Evolutionary conservation across 495 filamentous ascomycete species (phyloP).

Genomic region (Amphirosellinia nigrospora): DNA sequence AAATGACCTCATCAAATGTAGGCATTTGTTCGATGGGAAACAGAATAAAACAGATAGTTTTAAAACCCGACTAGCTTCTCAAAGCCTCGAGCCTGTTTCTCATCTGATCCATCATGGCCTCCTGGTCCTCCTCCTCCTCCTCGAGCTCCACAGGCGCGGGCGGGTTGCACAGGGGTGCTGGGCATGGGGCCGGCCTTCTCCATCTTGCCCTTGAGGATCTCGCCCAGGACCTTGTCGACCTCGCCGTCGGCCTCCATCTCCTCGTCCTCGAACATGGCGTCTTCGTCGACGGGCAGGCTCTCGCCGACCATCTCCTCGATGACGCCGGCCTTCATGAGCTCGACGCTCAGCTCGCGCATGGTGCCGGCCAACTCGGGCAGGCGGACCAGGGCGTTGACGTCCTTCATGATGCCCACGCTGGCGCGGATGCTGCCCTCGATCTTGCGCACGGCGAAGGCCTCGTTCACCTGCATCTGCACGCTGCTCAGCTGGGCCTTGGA

Average conservation of each 20-base stretch:
- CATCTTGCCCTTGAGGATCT: slow-evolving; percentile 82
- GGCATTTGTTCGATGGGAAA: slow-evolving; percentile 1
- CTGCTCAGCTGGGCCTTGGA: slow-evolving; percentile 89
- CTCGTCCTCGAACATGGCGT: slow-evolving; percentile 74
- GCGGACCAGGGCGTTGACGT: slow-evolving; percentile 85
- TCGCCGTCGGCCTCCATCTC: slow-evolving; percentile 88
- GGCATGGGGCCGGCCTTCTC: slow-evolving; percentile 67
- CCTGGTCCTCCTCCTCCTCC: slow-evolving; percentile 80
- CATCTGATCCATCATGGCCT: slow-evolving; percentile 92
- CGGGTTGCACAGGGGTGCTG: slow-evolving; percentile 57
- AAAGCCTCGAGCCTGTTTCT: slow-evolving; percentile 86
- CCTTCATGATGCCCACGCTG: slow-evolving; percentile 92
- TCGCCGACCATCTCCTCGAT: slow-evolving; percentile 98
- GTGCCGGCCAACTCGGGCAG: slow-evolving; percentile 87
- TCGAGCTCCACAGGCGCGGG: slow-evolving; percentile 62
- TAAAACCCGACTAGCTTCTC: slow-evolving; percentile 69
- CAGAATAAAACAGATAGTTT: background rate
- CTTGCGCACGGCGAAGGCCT: slow-evolving; percentile 94
- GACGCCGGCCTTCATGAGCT: slow-evolving; percentile 91
- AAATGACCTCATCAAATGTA: slow-evolving; percentile 16
- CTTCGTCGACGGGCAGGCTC: slow-evolving; percentile 69
- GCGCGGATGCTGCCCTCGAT: slow-evolving; percentile 92
- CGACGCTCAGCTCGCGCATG: slow-evolving; percentile 86
- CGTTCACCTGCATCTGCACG: slow-evolving; percentile 97
- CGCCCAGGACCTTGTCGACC: slow-evolving; percentile 90